Evolutionary conservation across 768 basidiomycete species (phyloP), one percentile per base, ranked within the genome.

Genomic region (Collybia nuda): DNA sequence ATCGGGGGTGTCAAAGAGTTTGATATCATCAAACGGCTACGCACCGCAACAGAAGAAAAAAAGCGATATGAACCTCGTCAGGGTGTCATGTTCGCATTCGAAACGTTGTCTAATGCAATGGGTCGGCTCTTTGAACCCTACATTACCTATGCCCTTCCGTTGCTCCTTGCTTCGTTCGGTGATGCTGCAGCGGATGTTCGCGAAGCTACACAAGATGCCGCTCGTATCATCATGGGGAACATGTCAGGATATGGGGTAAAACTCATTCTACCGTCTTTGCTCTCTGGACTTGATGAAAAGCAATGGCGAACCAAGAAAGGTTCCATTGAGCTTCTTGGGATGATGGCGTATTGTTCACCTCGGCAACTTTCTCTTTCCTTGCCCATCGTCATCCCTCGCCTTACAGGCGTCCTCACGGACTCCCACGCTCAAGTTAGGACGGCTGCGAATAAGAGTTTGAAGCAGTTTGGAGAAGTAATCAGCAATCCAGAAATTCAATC

Each of bases 321-420:
- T 1, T 95, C 95, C 6, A 98, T 98, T 53, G 97, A 99, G 65
- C 71, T 98, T 5, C 73, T 99, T 52, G 97, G 97, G 19, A 90
- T 94, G 80, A 98, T 98, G 95, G 97, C 97, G 1, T 98, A 96
- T 68, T 96, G 95, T 65, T 93, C 97, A 7, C 97, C 96, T 1
- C 82, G 85, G 35, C 97, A 99, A 67, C 80, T 98, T 14, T 97
- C 97, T 0, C 75, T 93, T 17, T 98, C 96, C 0, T 77, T 99
- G 2, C 96, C 96, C 5, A 91, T 98, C 44, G 93, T 98, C 66
- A 95, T 99, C 47, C 97, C 97, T 6, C 85, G 89, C n/a, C 73
- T 99, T 21, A 97, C 95, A 17, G 90, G 86, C 4, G 94, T 97
- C 43, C 75, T 99, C 49, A 98, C 94, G 48, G 97, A 99, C 67